Evolutionary conservation across 169 alveolate genomes (phyloP).

Genomic region (Plasmodium knowlesi): DNA sequence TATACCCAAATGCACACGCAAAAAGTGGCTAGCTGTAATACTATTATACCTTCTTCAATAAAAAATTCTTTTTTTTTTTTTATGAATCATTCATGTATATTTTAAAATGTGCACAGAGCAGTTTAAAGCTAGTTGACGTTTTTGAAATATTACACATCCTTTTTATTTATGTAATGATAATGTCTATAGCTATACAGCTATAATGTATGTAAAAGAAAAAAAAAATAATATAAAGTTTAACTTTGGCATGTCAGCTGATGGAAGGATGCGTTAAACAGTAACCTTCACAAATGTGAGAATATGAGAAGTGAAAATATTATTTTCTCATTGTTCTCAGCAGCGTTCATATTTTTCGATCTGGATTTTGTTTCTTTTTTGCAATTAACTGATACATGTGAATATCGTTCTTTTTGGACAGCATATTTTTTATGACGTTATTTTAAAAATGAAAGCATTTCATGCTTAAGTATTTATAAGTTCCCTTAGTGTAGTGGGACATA

Average conservation of each 20-base stretch:
- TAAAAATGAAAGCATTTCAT: neutral
- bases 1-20: slow-evolving; percentile 10
- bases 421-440: neutral
- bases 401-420: neutral
- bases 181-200: slow-evolving; percentile 1
- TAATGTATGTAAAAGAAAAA: neutral
- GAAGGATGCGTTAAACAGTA: neutral
- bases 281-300: neutral
- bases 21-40: slow-evolving; percentile 12
- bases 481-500: neutral
- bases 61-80: slow-evolving; percentile 3
- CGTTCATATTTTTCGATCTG: neutral
- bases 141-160: neutral
- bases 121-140: neutral
- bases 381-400: neutral
- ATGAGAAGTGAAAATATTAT: neutral
- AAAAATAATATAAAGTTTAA: neutral
- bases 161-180: neutral
- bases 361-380: neutral
- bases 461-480: neutral
- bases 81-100: slow-evolving; percentile 29
- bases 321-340: neutral
- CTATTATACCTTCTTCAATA: neutral
- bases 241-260: neutral
- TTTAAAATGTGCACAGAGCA: neutral